These are phyloP conservation scores for Skeletonema tropicum DNA, from an alignment of 108 stramenopile genomes.

Conservation along the genomic window DNA sequence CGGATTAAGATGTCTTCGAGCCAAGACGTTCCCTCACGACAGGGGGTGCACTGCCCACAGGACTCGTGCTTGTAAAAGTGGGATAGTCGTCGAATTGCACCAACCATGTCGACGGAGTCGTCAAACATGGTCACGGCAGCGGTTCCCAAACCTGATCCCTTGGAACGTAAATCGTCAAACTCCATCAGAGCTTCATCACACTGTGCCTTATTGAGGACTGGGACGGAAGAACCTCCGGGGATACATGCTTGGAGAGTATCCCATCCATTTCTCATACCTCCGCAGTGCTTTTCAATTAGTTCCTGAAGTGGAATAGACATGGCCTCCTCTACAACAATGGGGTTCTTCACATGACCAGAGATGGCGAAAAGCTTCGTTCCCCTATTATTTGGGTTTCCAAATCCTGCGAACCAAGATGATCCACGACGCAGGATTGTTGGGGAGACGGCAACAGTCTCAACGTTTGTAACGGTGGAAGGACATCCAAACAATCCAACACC, in stretches of 20 bases:
- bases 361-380: slow-evolving; percentile 99
- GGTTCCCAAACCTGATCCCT: slow-evolving; percentile 96
- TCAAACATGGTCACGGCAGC: slow-evolving; percentile 99
- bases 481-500: slow-evolving; percentile 99
- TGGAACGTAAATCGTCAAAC: slow-evolving; percentile 96
- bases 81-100: slow-evolving; percentile 97
- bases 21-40: slow-evolving; percentile 97
- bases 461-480: slow-evolving; percentile 99
- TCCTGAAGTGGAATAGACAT: slow-evolving; percentile 99
- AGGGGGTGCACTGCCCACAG: slow-evolving; percentile 99
- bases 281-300: slow-evolving; percentile 98
- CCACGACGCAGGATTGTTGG: slow-evolving; percentile 99
- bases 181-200: slow-evolving; percentile 99
- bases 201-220: slow-evolving; percentile 94
- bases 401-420: slow-evolving; percentile 95
- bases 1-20: slow-evolving; percentile 91
- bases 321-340: slow-evolving; percentile 98
- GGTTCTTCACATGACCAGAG: slow-evolving; percentile 99
- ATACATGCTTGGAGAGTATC: slow-evolving; percentile 98
- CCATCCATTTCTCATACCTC: slow-evolving; percentile 99
- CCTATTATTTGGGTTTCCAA: slow-evolving; percentile 96
- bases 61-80: slow-evolving; percentile 99
- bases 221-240: slow-evolving; percentile 99
- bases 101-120: slow-evolving; percentile 98
- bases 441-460: slow-evolving; percentile 98